Percentiles rank a stretch among this genome's conserved stretches.
Conservation (phyloP, 140 eudicot genomes). For the Stevia rebaudiana region DNA sequence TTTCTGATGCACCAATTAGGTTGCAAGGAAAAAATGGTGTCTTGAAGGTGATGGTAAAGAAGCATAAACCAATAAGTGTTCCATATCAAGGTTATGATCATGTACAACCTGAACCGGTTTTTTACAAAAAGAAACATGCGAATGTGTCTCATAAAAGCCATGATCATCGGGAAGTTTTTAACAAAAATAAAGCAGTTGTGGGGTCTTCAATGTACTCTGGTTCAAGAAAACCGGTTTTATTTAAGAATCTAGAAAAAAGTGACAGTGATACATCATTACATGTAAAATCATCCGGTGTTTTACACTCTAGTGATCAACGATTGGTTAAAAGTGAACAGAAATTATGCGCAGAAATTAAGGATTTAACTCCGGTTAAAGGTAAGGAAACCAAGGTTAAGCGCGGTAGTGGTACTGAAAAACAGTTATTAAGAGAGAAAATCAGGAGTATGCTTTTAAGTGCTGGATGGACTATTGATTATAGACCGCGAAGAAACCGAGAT, state of each 20-base stretch:
- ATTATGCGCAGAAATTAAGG: conserved; percentile 35
- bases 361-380: conserved; percentile 34
- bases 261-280: conserved; percentile 42
- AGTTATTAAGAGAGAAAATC: conserved; percentile 67
- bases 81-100: conserved; percentile 23
- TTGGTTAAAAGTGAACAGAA: conserved; percentile 37
- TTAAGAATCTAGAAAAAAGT: conserved; percentile 28
- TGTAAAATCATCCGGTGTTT: conserved; percentile 27
- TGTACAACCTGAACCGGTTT: conserved; percentile 24
- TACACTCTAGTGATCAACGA: conserved; percentile 33
- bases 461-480: conserved; percentile 95
- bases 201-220: conserved; percentile 37
- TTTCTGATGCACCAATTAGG: conserved; percentile 59
- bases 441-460: conserved; percentile 75
- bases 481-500: conserved; percentile 89
- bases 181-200: conserved; percentile 27
- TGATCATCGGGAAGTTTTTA: conserved; percentile 31
- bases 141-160: conserved; percentile 16
- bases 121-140: conserved; percentile 37
- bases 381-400: conserved; percentile 74
- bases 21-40: conserved; percentile 96
- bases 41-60: conserved; percentile 88
- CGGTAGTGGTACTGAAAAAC: conserved; percentile 92
- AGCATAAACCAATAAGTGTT: conserved; percentile 40
- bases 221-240: conserved; percentile 28